These are phyloP conservation scores for Lanmaoa pseudosensibilis DNA, from an alignment of 768 basidiomycete species.

Conservation along the genomic window DNA sequence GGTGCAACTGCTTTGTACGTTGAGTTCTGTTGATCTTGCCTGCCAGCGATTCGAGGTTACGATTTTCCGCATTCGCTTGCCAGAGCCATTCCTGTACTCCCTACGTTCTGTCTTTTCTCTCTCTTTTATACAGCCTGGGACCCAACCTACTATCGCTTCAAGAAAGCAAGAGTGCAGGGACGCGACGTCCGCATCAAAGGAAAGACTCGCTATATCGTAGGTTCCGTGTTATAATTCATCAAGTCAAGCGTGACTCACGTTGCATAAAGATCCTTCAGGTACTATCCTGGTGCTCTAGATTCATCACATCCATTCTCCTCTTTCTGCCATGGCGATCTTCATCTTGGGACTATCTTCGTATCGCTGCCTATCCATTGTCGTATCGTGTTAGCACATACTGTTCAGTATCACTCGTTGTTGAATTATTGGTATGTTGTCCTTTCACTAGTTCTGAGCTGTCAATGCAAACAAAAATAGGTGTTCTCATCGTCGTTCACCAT, in stretches of 20 bases:
- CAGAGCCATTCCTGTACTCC: slow-evolving; percentile 42
- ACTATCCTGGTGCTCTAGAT: slow-evolving; percentile 55
- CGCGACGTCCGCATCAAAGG: slow-evolving; percentile 68
- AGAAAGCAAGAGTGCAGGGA: slow-evolving; percentile 65
- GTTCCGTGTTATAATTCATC: slow-evolving; percentile 23
- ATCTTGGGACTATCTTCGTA: slow-evolving; percentile 39
- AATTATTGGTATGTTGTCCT: slow-evolving; percentile 52
- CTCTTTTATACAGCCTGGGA: slow-evolving; percentile 85
- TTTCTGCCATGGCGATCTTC: slow-evolving; percentile 42
- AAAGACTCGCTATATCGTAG: slow-evolving; percentile 61
- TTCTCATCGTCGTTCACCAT: slow-evolving; percentile 50
- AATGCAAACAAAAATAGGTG: slow-evolving; percentile 39
- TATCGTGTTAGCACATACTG: slow-evolving; percentile 47
- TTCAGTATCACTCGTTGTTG: slow-evolving; percentile 44
- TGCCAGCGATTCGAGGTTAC: slow-evolving; percentile 23
- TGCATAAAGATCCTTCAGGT: slow-evolving; percentile 58
- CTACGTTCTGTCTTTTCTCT: slow-evolving; percentile 54
- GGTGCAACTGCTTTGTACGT: slow-evolving; percentile 14
- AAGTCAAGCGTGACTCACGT: neutral
- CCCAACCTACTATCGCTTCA: slow-evolving; percentile 68
- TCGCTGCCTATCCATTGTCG: slow-evolving; percentile 38
- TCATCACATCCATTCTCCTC: slow-evolving; percentile 50
- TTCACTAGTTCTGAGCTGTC: neutral
- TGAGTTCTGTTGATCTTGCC: neutral
- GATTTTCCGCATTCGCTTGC: slow-evolving; percentile 19